These are phyloP conservation scores for Malassezia psittaci DNA, from an alignment of 1,284 basidiomycete genomes.

Conservation along the genomic window DNA sequence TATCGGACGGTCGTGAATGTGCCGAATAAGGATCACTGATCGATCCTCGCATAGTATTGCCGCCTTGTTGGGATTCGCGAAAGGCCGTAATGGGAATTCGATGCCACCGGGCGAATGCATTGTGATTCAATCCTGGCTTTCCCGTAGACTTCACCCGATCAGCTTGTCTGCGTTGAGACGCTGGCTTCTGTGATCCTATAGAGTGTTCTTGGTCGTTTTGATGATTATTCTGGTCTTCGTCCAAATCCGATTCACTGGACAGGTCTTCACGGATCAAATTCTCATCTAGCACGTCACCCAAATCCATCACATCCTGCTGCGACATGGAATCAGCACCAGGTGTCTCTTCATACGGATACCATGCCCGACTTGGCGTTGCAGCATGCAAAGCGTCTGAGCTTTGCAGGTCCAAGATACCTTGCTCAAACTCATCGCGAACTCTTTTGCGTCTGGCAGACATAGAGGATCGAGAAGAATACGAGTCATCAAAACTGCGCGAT, in stretches of 20 bases:
- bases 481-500: conserved; percentile 20
- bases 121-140: conserved; percentile 24
- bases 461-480: not conserved
- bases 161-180: not conserved
- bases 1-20: conserved; percentile 25
- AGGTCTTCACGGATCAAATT: conserved; percentile 29
- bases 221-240: too few relatives aligned
- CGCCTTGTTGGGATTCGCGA: conserved; percentile 30
- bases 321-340: not conserved
- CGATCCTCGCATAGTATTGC: conserved; percentile 12
- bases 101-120: conserved; percentile 42
- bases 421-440: too few relatives aligned
- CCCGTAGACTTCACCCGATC: not conserved
- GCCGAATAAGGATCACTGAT: conserved; percentile 1
- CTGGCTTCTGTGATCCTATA: not conserved
- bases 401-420: too few relatives aligned
- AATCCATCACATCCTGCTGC: conserved; percentile 29
- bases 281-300: conserved; percentile 41
- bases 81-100: conserved; percentile 45
- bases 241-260: not conserved
- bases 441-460: too few relatives aligned
- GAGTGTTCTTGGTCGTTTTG: too few relatives aligned
- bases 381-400: too few relatives aligned
- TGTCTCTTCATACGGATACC: not conserved
- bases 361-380: too few relatives aligned